Evolutionary conservation across 345 rosid genomes (phyloP), one percentile per base, ranked within the genome.

Genomic region (Alliaria petiolata): DNA sequence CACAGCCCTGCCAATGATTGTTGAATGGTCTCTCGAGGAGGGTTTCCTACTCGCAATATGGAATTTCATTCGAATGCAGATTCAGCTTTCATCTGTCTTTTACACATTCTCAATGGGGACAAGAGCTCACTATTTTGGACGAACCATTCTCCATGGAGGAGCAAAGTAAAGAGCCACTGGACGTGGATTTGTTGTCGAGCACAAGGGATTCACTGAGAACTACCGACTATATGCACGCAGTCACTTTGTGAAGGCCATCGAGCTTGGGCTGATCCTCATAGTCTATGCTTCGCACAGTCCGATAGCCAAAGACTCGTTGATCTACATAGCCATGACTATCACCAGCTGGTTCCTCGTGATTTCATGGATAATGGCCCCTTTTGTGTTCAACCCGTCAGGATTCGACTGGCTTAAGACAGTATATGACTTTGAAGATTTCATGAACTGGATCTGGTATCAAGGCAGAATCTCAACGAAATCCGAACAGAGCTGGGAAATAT

Each of bases 381-480:
- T 89, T 65, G 76, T 87, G 62, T 89, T 92, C 80, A 92, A 91
- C 71, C 97, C 97, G 28, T 88, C 93, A 33, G 97, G 95, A 38
- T 89, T 91, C 60, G 97, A 91, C 72, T 91, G 97, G 97, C 86
- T 89, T 73, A 91, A 91, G 87, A 82, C 91, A 6, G 96, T 91
- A 47, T 87, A 92, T 53, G 96, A 92, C 82, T 92, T 85, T 26
- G 86, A 87, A 11, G 91, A 84, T 73, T 92, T 89, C 70, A 77
- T 85, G 67, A 83, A 76, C 70, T 92, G 98, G 98, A 79, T 89
- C 57, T 87, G 96, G 96, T 76, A 59, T 65, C 79, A 62, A 30
- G 91, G 80, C 54, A 89, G 92, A 65, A 73, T 86, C 69, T 78
- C 87, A 40, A 33, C 87, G 25, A 84, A 75, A 68, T 86, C 96